phyloP scores from a whole-genome alignment of 768 basidiomycete genomes.

The Termitomyces sp. region DNA sequence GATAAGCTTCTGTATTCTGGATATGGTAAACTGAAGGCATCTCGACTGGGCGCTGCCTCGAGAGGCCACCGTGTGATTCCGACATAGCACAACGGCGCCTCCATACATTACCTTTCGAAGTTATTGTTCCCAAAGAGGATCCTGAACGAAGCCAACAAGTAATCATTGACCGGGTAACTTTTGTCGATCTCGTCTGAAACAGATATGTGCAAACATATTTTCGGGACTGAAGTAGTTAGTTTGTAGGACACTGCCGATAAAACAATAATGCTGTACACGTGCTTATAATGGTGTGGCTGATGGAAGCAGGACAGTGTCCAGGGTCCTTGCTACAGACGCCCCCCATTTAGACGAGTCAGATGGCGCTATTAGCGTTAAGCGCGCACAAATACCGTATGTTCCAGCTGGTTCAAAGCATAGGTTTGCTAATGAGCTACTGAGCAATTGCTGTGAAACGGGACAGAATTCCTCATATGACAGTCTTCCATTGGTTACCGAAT shows the following conservation, averaged over 20 bases:
- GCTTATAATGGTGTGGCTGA: not conserved
- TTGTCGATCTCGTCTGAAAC: constrained; percentile 4
- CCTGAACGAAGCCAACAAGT: not conserved
- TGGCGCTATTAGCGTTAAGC: constrained; percentile 1
- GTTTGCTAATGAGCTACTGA: not conserved
- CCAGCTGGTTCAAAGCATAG: not conserved
- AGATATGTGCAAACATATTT: constrained; percentile 6
- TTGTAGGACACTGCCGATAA: constrained; percentile 8
- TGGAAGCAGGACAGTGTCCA: constrained; percentile 9
- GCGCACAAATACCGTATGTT: constrained; percentile 1
- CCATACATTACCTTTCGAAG: not conserved
- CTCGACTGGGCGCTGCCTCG: not conserved
- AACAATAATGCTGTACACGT: constrained; percentile 8
- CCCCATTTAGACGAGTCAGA: not conserved
- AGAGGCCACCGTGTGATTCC: constrained; percentile 5
- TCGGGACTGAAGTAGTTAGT: not conserved
- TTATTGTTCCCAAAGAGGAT: not conserved
- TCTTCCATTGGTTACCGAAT: not conserved
- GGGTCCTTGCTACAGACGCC: constrained; percentile 8
- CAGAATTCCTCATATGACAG: not conserved
- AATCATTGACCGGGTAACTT: not conserved
- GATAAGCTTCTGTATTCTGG: not conserved
- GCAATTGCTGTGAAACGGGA: constrained; percentile 3
- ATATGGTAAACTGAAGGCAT: constrained; percentile 1
- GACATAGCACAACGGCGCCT: not conserved